phyloP scores from a whole-genome alignment of 306 rosid species.

The Inga oerstediana region DNA sequence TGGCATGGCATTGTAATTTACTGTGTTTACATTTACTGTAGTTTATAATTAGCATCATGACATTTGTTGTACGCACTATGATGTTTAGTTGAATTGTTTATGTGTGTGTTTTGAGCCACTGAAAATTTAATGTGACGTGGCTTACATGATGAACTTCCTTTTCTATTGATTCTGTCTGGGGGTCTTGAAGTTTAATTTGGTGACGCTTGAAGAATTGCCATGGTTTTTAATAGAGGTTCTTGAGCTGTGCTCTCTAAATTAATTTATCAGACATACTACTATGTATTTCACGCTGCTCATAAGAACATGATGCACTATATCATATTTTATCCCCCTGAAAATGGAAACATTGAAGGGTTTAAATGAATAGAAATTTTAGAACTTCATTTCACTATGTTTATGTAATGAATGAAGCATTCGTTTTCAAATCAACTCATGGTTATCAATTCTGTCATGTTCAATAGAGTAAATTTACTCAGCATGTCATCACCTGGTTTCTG shows the following conservation, averaged over 20 bases:
- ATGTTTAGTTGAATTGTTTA: slow-evolving; percentile 3
- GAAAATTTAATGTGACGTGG: not conserved
- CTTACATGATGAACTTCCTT: not conserved
- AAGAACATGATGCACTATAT: not conserved
- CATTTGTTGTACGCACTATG: not conserved
- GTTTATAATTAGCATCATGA: slow-evolving; percentile 17
- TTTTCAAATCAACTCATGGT: slow-evolving; percentile 5
- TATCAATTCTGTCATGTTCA: not conserved
- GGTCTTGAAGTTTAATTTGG: not conserved
- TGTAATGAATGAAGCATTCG: not conserved
- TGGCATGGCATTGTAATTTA: not conserved
- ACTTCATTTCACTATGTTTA: not conserved
- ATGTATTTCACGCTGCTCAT: not conserved
- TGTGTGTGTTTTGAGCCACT: not conserved
- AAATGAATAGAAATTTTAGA: not conserved
- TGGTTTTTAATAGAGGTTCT: no score
- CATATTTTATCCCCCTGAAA: not conserved
- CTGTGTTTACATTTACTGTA: not conserved
- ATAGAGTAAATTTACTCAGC: not conserved
- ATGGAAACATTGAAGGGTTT: not conserved
- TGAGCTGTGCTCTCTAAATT: not conserved
- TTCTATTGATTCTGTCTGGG: not conserved
- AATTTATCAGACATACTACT: not conserved
- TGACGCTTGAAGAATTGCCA: no score
- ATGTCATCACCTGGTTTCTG: not conserved